Conservation (phyloP, 2,329 filamentous ascomycete genomes). For the Didymosphaeria variabile region DNA sequence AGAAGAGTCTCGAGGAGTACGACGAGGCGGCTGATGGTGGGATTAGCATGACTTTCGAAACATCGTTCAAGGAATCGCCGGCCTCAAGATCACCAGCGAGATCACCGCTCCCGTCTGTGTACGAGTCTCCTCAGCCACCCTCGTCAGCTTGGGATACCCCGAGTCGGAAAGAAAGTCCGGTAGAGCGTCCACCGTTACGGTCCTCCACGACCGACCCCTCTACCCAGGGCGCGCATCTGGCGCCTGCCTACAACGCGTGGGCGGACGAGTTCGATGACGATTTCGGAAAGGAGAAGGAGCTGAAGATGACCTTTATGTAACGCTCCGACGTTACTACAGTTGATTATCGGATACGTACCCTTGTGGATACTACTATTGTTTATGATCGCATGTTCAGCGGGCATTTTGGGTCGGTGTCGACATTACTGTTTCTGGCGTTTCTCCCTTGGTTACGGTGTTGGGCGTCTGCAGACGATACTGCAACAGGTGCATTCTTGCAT, state of each 20-base stretch:
- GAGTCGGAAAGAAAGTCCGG: constrained; percentile 27
- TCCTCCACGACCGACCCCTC: constrained; percentile 40
- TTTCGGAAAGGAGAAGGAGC: constrained; percentile 57
- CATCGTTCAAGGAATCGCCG: constrained; percentile 41
- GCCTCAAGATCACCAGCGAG: constrained; percentile 20
- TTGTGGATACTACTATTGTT: constrained; percentile 5
- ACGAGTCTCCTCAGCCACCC: constrained; percentile 24
- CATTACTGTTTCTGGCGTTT: constrained; percentile 1
- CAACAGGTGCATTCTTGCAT: constrained; percentile 7
- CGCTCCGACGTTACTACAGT: neutral
- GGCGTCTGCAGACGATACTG: neutral
- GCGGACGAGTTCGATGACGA: constrained; percentile 57
- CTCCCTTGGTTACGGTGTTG: neutral
- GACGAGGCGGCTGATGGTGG: constrained; percentile 45
- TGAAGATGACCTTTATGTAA: constrained; percentile 59
- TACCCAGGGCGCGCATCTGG: constrained; percentile 24
- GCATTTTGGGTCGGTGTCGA: constrained; percentile 9
- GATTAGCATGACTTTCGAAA: constrained; percentile 57
- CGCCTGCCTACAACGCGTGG: constrained; percentile 57
- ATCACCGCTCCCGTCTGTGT: constrained; percentile 24
- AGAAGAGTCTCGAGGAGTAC: constrained; percentile 43
- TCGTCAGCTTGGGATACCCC: constrained; percentile 23
- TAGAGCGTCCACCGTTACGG: constrained; percentile 40
- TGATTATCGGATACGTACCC: neutral
- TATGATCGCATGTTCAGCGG: constrained; percentile 15